Evolutionary conservation across 768 basidiomycete genomes (phyloP), one percentile per base, ranked within the genome.

Genomic region (Botryobasidium botryosum): DNA sequence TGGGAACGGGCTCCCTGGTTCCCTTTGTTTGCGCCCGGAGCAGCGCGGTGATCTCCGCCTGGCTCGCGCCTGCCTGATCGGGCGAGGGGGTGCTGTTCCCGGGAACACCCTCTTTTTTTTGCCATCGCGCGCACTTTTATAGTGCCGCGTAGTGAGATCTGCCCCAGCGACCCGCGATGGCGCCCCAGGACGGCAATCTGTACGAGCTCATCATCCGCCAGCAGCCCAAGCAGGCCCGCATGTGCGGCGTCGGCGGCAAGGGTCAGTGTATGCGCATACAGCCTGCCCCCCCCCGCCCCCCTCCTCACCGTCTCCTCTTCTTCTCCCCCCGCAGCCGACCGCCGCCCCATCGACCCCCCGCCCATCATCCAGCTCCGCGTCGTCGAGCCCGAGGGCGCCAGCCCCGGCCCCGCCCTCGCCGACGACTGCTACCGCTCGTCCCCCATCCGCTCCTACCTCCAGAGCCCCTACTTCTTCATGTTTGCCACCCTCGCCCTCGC

Each of bases 401-500:
- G 24, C 38, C 33, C 25, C 38, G 37, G 28, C 45, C 50, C 43
- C 27, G 45, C 51, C 12, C 31, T 37, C 48, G 12, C 45, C 27
- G 25, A 35, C 29, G 39, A 37, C 37, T n/a, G 37, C 35, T 33
- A 43, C 46, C 35, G 39, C 18, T 38, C 43, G 25, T 35, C 41
- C 21, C 36, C 51, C 15, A 39, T 43, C 27, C 24, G 43, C 4
- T 71, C 67, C 18, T 86, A 76, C 57, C 69, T 87, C 15, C 85
- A 88, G 57, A 86, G 91, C 53, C 88, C 88, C 0, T 91, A 91
- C 59, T 92, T 88, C 59, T 90, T 92, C 61, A 91, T 91, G 83
- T 90, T 87, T 54, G 87, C 88, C 21, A 78, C 77, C 55, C 70
- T 91, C 32, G 86, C 87, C 1, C 78, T 87, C 53, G 83, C 84